phyloP scores from a whole-genome alignment of 1,284 basidiomycete species.

The Apiotrichum mycotoxinovorans region DNA sequence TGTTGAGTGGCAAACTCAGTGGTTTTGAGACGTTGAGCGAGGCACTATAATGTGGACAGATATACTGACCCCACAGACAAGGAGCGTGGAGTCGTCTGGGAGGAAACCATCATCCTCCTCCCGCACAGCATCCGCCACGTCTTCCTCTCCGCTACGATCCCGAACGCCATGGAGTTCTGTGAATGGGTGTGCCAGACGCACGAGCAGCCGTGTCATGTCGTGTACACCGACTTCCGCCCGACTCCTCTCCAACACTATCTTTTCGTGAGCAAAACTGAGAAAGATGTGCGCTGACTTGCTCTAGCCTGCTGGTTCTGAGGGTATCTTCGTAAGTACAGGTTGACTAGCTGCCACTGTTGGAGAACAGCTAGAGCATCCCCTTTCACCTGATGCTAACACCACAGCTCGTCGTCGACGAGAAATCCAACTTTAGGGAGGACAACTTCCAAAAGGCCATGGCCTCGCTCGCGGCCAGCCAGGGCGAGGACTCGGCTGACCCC shows the following conservation, averaged over 20 bases:
- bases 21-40: too few species aligned
- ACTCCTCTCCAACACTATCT: conserved; percentile 98
- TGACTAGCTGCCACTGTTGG: too few species aligned
- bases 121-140: conserved; percentile 96
- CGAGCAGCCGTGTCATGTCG: conserved; percentile 97
- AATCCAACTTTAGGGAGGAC: conserved; percentile 93
- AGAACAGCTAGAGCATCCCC: too few species aligned
- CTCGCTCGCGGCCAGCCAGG: conserved; percentile 73
- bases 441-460: conserved; percentile 99
- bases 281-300: too few species aligned
- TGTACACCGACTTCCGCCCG: conserved; percentile 98
- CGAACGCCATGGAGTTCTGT: conserved; percentile 99
- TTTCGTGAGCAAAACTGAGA: conserved; percentile 53
- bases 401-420: conserved; percentile 94
- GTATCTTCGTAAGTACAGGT: conserved; percentile 59
- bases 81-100: conserved; percentile 64
- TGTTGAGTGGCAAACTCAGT: too few species aligned
- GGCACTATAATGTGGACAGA: too few species aligned
- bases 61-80: conserved; percentile 59
- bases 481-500: conserved; percentile 89
- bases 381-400: conserved; percentile 38
- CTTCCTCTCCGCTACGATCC: conserved; percentile 99
- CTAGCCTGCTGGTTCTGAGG: conserved; percentile 82
- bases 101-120: conserved; percentile 89
- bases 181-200: conserved; percentile 98